Percentiles rank a stretch among this genome's conserved stretches.
Conservation (phyloP, 768 basidiomycete species). For the Leccinum truebloodii region DNA sequence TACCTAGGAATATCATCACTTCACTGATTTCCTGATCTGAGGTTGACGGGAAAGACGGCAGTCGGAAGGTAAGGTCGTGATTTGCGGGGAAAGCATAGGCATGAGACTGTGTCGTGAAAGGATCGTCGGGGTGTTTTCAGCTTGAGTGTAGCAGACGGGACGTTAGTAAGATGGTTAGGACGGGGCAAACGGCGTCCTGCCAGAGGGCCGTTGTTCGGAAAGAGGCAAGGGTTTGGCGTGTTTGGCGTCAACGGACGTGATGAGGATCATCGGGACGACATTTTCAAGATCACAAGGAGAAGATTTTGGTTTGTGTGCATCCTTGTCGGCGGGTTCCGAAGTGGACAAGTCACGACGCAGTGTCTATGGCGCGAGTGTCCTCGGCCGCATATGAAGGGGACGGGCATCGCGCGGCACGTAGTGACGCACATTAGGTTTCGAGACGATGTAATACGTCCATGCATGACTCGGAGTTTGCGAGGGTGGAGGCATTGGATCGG, state of each 20-base stretch:
- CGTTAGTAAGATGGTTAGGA: too few relatives aligned
- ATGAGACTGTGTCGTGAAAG: too few relatives aligned
- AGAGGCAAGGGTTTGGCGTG: slow-evolving; percentile 22
- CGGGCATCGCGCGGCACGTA: slow-evolving; percentile 34
- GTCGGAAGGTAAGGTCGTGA: too few relatives aligned
- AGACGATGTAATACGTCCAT: slow-evolving; percentile 32
- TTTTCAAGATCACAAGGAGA: slow-evolving; percentile 1
- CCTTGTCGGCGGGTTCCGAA: background rate
- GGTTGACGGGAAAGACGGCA: too few relatives aligned
- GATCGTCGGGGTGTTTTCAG: too few relatives aligned
- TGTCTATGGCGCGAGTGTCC: too few relatives aligned
- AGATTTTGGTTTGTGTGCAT: background rate
- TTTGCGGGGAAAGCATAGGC: too few relatives aligned
- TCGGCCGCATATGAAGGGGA: slow-evolving; percentile 32
- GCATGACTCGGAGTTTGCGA: slow-evolving; percentile 29
- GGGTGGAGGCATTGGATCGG: slow-evolving; percentile 36
- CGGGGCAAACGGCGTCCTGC: too few relatives aligned
- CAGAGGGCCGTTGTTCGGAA: slow-evolving; percentile 13
- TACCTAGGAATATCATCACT: too few relatives aligned
- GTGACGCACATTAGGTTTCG: slow-evolving; percentile 34
- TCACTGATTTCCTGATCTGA: too few relatives aligned
- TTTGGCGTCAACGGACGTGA: slow-evolving; percentile 29
- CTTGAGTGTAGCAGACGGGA: too few relatives aligned
- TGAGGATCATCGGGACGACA: slow-evolving; percentile 22
- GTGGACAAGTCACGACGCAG: slow-evolving; percentile 32